These are phyloP conservation scores for Starmera quercuum DNA, from an alignment of 805 yeast species.

Conservation along the genomic window DNA sequence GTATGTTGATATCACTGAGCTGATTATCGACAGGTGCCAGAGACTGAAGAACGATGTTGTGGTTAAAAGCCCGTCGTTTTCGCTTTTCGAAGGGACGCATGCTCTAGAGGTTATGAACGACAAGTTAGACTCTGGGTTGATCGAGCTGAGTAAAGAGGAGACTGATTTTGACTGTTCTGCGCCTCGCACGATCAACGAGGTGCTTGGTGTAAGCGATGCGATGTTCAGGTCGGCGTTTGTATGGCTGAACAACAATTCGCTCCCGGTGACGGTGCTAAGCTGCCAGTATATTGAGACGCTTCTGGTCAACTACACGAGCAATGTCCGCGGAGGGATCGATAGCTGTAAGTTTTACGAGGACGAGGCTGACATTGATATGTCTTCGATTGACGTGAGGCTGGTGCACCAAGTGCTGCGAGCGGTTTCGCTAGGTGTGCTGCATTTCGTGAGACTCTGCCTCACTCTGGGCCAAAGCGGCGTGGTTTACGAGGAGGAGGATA, in stretches of 20 bases:
- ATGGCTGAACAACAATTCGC: slow-evolving; percentile 72
- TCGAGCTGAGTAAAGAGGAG: slow-evolving; percentile 39
- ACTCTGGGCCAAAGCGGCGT: slow-evolving; percentile 48
- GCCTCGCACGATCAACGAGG: slow-evolving; percentile 30
- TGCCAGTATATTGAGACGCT: slow-evolving; percentile 63
- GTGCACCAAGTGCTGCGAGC: slow-evolving; percentile 45
- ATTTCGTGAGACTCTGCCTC: slow-evolving; percentile 41
- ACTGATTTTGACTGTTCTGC: slow-evolving; percentile 35
- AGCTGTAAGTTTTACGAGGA: slow-evolving; percentile 7
- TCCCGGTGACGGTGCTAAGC: slow-evolving; percentile 72
- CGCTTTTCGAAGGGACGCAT: slow-evolving; percentile 75
- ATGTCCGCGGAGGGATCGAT: slow-evolving; percentile 8
- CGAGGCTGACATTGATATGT: slow-evolving; percentile 1
- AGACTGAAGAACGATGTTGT: slow-evolving; percentile 45
- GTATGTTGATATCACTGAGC: slow-evolving; percentile 47
- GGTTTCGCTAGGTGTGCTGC: slow-evolving; percentile 44
- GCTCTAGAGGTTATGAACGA: slow-evolving; percentile 74
- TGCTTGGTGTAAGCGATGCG: slow-evolving; percentile 44
- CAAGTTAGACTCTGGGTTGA: slow-evolving; percentile 70
- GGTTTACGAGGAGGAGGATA: slow-evolving; percentile 68
- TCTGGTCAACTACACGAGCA: slow-evolving; percentile 31
- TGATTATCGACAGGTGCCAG: slow-evolving; percentile 34
- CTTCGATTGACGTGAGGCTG: slow-evolving; percentile 11
- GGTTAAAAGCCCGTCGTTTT: slow-evolving; percentile 50
- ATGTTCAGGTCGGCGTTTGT: slow-evolving; percentile 47